A percentile compares a stretch with the other conserved stretches of the same genome.
Evolutionary conservation across 495 filamentous ascomycete species (phyloP).

Genomic region (Thermochaetoides thermophila): DNA sequence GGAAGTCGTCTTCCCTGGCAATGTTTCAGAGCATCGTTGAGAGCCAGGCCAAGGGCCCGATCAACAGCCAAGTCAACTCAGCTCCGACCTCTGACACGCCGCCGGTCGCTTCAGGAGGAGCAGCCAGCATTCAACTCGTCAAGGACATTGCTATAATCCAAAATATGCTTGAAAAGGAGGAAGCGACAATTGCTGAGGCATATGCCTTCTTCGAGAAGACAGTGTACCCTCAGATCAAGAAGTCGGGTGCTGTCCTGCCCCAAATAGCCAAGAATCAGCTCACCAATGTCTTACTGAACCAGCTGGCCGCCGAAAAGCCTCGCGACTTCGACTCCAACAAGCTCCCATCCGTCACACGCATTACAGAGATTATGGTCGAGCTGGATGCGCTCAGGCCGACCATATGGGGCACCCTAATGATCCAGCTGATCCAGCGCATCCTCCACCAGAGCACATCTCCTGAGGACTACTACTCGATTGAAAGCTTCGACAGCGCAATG

Average conservation of each 20-base stretch:
- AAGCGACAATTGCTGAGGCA: constrained; percentile 12
- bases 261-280: constrained; percentile 9
- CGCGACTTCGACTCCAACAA: constrained; percentile 15
- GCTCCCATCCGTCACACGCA: constrained; percentile 25
- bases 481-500: constrained; percentile 14
- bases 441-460: constrained; percentile 14
- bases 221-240: constrained; percentile 17
- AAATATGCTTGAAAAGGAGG: constrained; percentile 19
- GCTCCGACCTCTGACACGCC: too few relatives aligned
- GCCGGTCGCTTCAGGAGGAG: background rate
- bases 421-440: constrained; percentile 20
- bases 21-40: constrained; percentile 16
- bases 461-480: constrained; percentile 9
- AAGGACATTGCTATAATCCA: constrained; percentile 21
- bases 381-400: constrained; percentile 16
- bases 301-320: constrained; percentile 19
- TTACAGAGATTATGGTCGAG: constrained; percentile 24
- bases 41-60: constrained; percentile 1
- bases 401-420: constrained; percentile 20
- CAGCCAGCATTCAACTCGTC: constrained; percentile 9
- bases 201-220: constrained; percentile 27
- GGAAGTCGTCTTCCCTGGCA: constrained; percentile 3
- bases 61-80: too few relatives aligned
- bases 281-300: constrained; percentile 13
- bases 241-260: constrained; percentile 9